Evolutionary conservation across 805 yeast genomes (phyloP).

Genomic region (Candida caryicola): DNA sequence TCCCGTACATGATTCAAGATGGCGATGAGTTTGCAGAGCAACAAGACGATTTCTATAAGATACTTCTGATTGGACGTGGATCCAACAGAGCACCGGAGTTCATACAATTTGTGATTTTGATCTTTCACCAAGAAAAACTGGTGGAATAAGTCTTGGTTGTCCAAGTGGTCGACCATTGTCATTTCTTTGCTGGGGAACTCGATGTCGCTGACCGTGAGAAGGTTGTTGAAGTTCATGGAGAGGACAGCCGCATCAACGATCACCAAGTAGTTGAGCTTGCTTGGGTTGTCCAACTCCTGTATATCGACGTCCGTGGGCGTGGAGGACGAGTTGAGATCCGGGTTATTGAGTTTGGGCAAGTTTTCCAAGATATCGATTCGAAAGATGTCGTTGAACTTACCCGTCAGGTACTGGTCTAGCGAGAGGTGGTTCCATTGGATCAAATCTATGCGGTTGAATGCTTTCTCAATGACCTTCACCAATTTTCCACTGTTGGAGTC

Average conservation of each 20-base stretch:
- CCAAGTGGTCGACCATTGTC: slow-evolving; percentile 18
- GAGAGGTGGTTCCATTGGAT: slow-evolving; percentile 17
- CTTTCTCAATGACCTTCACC: slow-evolving; percentile 19
- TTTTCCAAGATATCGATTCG: slow-evolving; percentile 26
- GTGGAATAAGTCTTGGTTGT: slow-evolving; percentile 21
- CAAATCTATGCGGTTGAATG: slow-evolving; percentile 17
- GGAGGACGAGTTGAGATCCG: slow-evolving; percentile 10
- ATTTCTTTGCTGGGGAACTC: slow-evolving; percentile 15
- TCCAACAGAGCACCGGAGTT: slow-evolving; percentile 14
- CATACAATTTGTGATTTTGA: slow-evolving; percentile 12
- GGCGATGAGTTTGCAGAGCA: slow-evolving; percentile 26
- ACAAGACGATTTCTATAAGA: slow-evolving; percentile 21
- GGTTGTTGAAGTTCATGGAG: slow-evolving; percentile 31
- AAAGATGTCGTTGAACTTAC: slow-evolving; percentile 21
- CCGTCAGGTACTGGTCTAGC: background rate
- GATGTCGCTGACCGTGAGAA: slow-evolving; percentile 27
- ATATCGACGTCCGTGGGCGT: slow-evolving; percentile 10
- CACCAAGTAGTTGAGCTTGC: slow-evolving; percentile 22
- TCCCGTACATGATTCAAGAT: slow-evolving; percentile 21
- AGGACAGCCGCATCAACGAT: slow-evolving; percentile 21
- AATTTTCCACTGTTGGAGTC: slow-evolving; percentile 47
- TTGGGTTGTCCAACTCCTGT: slow-evolving; percentile 6
- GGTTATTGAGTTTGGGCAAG: slow-evolving; percentile 35
- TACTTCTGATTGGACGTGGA: slow-evolving; percentile 7
- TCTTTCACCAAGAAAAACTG: slow-evolving; percentile 26